Conservation (phyloP, 768 basidiomycete species). For the Suillus alpinus region DNA sequence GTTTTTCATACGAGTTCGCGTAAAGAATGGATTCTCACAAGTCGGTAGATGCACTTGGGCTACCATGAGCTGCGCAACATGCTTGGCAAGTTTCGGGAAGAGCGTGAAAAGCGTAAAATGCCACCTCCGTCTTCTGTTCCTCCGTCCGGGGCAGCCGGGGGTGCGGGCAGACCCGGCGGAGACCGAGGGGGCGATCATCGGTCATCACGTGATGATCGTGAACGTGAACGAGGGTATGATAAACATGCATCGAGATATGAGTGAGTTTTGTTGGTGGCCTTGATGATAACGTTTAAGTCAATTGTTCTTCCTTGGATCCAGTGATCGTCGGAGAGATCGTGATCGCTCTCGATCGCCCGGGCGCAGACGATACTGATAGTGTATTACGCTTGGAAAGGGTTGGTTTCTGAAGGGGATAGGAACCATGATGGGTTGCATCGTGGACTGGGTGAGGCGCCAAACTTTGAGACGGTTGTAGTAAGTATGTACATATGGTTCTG, state of each 20-base stretch:
- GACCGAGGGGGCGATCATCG: conserved; percentile 54
- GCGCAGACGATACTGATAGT: conserved; percentile 51
- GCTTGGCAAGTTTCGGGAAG: conserved; percentile 86
- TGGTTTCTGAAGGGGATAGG: background rate
- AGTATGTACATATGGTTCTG: background rate
- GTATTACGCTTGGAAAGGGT: conserved; percentile 3
- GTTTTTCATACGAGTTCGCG: conserved; percentile 11
- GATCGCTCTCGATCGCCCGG: conserved; percentile 75
- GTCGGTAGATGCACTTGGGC: conserved; percentile 90
- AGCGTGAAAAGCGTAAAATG: conserved; percentile 78
- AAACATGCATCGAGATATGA: conserved; percentile 69
- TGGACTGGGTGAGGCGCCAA: conserved; percentile 24
- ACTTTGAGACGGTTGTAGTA: conserved; percentile 2
- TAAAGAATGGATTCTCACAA: conserved; percentile 28
- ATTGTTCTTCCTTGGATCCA: conserved; percentile 20
- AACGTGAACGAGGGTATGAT: conserved; percentile 69
- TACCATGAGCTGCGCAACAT: conserved; percentile 98
- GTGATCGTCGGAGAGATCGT: conserved; percentile 69
- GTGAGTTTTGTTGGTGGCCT: conserved; percentile 41
- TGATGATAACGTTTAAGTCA: conserved; percentile 20
- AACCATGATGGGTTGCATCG: conserved; percentile 19
- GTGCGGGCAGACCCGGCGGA: conserved; percentile 39
- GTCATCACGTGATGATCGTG: conserved; percentile 58
- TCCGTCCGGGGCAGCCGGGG: conserved; percentile 34
- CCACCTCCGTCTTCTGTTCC: conserved; percentile 43